Percentiles rank a stretch among this genome's conserved stretches.
Evolutionary conservation across 345 rosid species (phyloP).

Genomic region (Melastoma malabathricum): DNA sequence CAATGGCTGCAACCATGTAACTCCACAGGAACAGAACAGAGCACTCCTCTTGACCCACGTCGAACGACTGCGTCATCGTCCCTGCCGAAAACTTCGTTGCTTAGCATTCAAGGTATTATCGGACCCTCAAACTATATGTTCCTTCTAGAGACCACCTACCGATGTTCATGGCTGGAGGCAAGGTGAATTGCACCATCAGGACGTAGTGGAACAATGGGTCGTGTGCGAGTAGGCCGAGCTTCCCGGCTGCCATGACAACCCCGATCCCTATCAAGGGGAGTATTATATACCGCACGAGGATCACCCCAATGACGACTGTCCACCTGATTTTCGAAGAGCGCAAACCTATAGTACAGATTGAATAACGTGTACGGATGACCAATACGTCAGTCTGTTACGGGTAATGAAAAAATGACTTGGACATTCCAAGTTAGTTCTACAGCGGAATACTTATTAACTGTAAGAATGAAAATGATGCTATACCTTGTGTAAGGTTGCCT

Average conservation of each 20-base stretch:
- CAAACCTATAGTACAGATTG: conserved; percentile 53
- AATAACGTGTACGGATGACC: no score
- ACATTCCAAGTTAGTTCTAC: no score
- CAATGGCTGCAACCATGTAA: conserved; percentile 53
- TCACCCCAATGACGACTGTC: conserved; percentile 33
- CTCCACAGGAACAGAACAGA: conserved; percentile 87
- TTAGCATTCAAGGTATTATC: no score
- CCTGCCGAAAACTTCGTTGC: conserved; percentile 19
- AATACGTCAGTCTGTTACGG: no score
- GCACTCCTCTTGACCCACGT: conserved; percentile 87
- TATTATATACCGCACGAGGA: conserved; percentile 43
- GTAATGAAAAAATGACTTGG: no score
- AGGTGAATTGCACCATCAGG: conserved; percentile 66
- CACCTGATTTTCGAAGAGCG: conserved; percentile 46
- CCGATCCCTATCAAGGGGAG: conserved; percentile 51
- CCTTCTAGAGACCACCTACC: conserved; percentile 17
- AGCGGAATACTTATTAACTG: not conserved
- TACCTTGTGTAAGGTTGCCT: conserved; percentile 82
- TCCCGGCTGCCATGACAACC: conserved; percentile 41
- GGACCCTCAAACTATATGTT: no score
- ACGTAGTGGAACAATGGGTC: conserved; percentile 66
- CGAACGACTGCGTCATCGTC: conserved; percentile 66
- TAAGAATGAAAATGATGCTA: not conserved
- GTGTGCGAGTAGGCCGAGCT: conserved; percentile 52
- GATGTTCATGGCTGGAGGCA: conserved; percentile 89